Evolutionary conservation across 2,329 filamentous ascomycete species (phyloP), one percentile per base, ranked within the genome.

Genomic region (Orbilia javanica): DNA sequence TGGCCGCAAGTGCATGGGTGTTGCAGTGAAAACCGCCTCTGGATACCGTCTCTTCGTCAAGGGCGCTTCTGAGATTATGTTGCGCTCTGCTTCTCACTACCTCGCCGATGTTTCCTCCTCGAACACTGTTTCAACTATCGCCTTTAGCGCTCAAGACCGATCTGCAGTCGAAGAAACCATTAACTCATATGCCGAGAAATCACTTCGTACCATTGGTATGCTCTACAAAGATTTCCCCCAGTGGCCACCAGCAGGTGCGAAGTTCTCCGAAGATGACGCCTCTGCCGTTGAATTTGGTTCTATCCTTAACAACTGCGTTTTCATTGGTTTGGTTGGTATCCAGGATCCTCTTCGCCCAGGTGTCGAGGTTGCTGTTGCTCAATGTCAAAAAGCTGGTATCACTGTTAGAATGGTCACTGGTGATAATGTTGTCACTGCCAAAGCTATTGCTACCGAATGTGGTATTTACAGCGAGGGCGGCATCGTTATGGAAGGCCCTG

Each of bases 201-300:
- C 93, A 6, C 87, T 97, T 34, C 89, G 94, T 79, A 96, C 94
- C 0, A 96, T 97, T 81, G 93, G 91, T 50, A 88, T 97, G 79
- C 87, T 93, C 66, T 96, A 93, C 84, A 91, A 90, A 70, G 94
- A 97, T 81, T 97, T 96, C 80, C 89, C 92, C 25, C 88, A 89
- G 66, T 97, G 94, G 94, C 94, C 94, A 34, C 93, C 93, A 3
- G 88, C 86, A 77, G 87, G 88, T 57, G 88, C 87, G 15, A 88
- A 85, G 34, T 87, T 85, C 48, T 82, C 85, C 22, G 88, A 89
- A 77, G 88, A 90, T 55, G 79, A 81, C 64, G 50, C 79, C 20
- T 72, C 78, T 20, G 79, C 81, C 29, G 87, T 85, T 44, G 82
- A 86, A 6, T 88, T 88, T 69, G 84, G 86, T 29, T 86, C 87